phyloP scores from a whole-genome alignment of 2,329 filamentous ascomycete species.

The Sporothrix sp. region DNA sequence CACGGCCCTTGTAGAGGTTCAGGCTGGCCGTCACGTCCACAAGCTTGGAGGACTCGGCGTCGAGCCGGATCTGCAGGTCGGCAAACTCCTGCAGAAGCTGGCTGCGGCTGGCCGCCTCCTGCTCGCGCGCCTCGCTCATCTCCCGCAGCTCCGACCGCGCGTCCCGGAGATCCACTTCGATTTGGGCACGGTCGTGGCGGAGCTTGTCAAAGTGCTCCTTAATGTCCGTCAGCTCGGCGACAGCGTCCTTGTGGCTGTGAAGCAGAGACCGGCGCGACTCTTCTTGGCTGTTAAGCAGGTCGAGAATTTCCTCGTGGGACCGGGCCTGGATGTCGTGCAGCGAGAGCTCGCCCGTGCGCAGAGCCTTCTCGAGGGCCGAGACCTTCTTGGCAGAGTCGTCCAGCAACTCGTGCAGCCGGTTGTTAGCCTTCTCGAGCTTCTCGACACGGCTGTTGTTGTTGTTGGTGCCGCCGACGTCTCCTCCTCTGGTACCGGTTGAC shows the following conservation, averaged over 20 bases:
- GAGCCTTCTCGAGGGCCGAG: slow-evolving; percentile 75
- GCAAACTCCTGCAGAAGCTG: slow-evolving; percentile 88
- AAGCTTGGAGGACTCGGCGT: slow-evolving; percentile 77
- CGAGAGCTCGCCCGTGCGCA: slow-evolving; percentile 78
- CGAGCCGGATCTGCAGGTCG: slow-evolving; percentile 85
- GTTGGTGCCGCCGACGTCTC: neutral
- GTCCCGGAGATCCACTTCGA: slow-evolving; percentile 84
- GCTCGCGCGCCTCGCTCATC: slow-evolving; percentile 65
- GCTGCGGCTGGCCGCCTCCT: slow-evolving; percentile 76
- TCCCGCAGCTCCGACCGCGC: slow-evolving; percentile 75
- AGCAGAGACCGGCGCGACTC: slow-evolving; percentile 74
- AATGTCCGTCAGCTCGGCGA: slow-evolving; percentile 75
- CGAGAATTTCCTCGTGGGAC: slow-evolving; percentile 88
- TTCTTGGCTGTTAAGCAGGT: slow-evolving; percentile 87
- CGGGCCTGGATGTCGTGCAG: slow-evolving; percentile 85
- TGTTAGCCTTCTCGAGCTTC: slow-evolving; percentile 88
- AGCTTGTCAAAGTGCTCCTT: slow-evolving; percentile 82
- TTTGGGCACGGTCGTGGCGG: slow-evolving; percentile 65
- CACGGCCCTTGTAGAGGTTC: slow-evolving; percentile 78
- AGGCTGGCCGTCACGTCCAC: slow-evolving; percentile 77
- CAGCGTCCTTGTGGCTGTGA: slow-evolving; percentile 73
- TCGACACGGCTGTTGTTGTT: slow-evolving; percentile 51
- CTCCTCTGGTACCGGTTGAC: slow-evolving; percentile 48
- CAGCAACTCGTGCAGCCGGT: slow-evolving; percentile 81
- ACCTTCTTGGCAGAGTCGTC: slow-evolving; percentile 92